A percentile compares a stretch with the other conserved stretches of the same genome.
phyloP scores from a whole-genome alignment of 192 early-diverging fungal species.

The Phycomyces nitens region DNA sequence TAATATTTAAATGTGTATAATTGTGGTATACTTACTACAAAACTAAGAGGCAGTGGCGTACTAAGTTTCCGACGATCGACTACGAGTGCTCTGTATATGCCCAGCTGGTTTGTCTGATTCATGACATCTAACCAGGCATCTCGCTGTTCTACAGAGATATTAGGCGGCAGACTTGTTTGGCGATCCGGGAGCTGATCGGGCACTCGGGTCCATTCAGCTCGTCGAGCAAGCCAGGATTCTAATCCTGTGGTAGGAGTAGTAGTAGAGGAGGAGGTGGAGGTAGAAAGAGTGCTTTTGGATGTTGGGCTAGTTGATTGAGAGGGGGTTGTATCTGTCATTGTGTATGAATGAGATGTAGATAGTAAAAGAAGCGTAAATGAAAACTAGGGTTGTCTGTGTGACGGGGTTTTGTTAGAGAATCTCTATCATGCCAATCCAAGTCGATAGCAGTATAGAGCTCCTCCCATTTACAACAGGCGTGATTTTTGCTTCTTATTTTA shows the following conservation, averaged over 20 bases:
- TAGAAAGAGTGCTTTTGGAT: too few species aligned
- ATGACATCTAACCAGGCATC: constrained; percentile 34
- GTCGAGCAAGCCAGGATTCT: constrained; percentile 44
- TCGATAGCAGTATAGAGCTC: too few species aligned
- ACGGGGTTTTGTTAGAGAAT: too few species aligned
- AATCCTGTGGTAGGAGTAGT: constrained; percentile 22
- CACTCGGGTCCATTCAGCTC: constrained; percentile 42
- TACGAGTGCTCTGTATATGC: constrained; percentile 45
- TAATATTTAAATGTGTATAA: background rate
- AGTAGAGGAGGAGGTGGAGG: background rate
- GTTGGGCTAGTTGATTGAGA: too few species aligned
- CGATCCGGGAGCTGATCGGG: background rate
- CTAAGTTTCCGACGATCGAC: constrained; percentile 39
- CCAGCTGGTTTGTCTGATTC: constrained; percentile 27
- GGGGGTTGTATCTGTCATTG: too few species aligned
- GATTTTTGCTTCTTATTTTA: too few species aligned
- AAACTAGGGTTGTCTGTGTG: constrained; percentile 1
- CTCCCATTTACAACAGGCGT: too few species aligned
- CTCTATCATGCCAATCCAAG: too few species aligned
- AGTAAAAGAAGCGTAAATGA: background rate
- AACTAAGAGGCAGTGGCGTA: constrained; percentile 44
- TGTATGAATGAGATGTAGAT: background rate
- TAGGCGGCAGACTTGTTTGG: constrained; percentile 10
- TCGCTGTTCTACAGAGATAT: constrained; percentile 24
- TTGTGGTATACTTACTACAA: constrained; percentile 45